Evolutionary conservation across 495 filamentous ascomycete species (phyloP).

Genomic region (Penicillium antarcticum): DNA sequence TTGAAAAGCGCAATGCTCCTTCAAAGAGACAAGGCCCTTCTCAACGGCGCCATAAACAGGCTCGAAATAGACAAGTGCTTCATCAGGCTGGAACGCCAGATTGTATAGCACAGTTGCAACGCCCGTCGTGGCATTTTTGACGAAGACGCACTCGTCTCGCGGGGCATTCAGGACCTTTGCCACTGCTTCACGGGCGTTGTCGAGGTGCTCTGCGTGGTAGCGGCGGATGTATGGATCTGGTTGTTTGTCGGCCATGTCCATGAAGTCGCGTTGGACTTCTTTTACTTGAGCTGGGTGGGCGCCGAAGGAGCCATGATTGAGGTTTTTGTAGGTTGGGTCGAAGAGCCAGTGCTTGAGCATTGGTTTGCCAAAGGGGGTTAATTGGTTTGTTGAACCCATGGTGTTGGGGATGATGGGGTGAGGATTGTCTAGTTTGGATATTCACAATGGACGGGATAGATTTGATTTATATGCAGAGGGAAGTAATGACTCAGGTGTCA

Average conservation of each 20-base stretch:
- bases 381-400: constrained; percentile 4
- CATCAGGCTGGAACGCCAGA: constrained; percentile 54
- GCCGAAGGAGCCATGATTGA: constrained; percentile 90
- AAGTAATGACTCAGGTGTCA: neutral
- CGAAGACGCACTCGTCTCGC: constrained; percentile 64
- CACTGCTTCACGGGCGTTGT: constrained; percentile 59
- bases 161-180: constrained; percentile 62
- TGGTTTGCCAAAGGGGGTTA: constrained; percentile 51
- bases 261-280: constrained; percentile 51
- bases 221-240: constrained; percentile 75
- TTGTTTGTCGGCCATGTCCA: constrained; percentile 56
- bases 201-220: constrained; percentile 54
- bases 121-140: constrained; percentile 78
- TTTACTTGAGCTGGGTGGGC: constrained; percentile 63
- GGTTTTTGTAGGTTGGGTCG: constrained; percentile 61
- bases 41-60: constrained; percentile 77
- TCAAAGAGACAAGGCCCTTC: constrained; percentile 64
- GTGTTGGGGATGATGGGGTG: neutral
- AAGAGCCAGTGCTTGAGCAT: constrained; percentile 72
- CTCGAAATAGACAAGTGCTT: constrained; percentile 65
- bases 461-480: neutral
- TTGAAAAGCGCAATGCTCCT: constrained; percentile 52
- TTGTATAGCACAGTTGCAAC: constrained; percentile 78
- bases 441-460: neutral
- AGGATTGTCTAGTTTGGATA: neutral